Evolutionary conservation across 2,329 filamentous ascomycete species (phyloP).

Genomic region (Elsinoe arachidis): DNA sequence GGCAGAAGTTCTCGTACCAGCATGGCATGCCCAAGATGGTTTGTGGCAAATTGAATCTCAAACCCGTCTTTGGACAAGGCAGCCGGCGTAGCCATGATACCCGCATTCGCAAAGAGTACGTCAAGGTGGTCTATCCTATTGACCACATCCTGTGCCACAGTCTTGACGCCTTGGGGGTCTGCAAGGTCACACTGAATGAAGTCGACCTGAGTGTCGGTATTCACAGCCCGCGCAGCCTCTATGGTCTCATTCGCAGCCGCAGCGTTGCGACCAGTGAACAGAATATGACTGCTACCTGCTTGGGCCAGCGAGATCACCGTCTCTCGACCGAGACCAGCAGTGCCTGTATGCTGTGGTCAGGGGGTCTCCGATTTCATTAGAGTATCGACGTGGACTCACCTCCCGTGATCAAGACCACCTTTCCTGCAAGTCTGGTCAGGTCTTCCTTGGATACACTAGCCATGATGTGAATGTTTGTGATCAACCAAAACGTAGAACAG

Average conservation of each 20-base stretch:
- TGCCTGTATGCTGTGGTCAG: conserved; percentile 25
- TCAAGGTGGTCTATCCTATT: conserved; percentile 33
- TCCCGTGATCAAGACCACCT: conserved; percentile 21
- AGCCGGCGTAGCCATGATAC: conserved; percentile 30
- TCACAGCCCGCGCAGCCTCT: conserved; percentile 25
- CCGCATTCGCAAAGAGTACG: conserved; percentile 39
- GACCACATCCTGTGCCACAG: conserved; percentile 25
- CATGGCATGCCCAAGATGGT: conserved; percentile 43
- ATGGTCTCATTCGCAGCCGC: conserved; percentile 34
- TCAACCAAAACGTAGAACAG: too few relatives aligned
- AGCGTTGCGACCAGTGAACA: conserved; percentile 37
- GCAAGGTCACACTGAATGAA: conserved; percentile 34
- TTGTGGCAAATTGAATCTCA: conserved; percentile 43
- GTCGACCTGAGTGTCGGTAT: conserved; percentile 28
- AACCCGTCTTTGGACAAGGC: conserved; percentile 40
- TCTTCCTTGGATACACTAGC: too few relatives aligned
- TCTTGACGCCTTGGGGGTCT: conserved; percentile 31
- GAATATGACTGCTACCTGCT: conserved; percentile 37
- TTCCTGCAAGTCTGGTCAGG: conserved; percentile 19
- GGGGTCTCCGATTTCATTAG: too few relatives aligned
- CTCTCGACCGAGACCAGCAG: conserved; percentile 39
- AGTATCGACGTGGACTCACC: neutral
- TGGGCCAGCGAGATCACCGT: conserved; percentile 35
- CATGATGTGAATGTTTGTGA: too few relatives aligned
- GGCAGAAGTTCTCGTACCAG: conserved; percentile 31